phyloP scores from a whole-genome alignment of 1,284 basidiomycete genomes.

The Pseudozyma pruni region DNA sequence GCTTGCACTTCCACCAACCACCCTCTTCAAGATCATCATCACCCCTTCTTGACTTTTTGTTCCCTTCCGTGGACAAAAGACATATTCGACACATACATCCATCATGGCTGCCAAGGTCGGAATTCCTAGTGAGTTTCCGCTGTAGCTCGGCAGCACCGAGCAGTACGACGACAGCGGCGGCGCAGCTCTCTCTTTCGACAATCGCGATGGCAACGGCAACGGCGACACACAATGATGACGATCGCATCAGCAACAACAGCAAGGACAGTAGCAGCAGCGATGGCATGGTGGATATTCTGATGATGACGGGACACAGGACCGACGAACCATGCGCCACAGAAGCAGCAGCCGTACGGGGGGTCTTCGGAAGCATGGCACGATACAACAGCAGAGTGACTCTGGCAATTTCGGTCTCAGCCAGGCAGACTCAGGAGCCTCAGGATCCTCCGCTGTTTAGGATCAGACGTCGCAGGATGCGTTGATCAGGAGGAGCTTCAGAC shows the following conservation, averaged over 20 bases:
- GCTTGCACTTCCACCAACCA: slow-evolving; percentile 44
- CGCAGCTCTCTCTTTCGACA: slow-evolving; percentile 19
- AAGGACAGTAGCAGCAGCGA: slow-evolving; percentile 1
- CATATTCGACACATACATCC: slow-evolving; percentile 40
- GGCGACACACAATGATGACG: slow-evolving; percentile 5
- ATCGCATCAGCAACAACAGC: slow-evolving; percentile 1
- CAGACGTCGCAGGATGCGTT: too few species aligned
- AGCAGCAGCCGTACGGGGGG: too few species aligned
- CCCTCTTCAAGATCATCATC: slow-evolving; percentile 45
- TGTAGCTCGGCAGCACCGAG: slow-evolving; percentile 11
- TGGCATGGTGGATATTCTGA: neutral
- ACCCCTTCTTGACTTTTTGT: slow-evolving; percentile 36
- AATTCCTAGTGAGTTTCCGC: slow-evolving; percentile 61
- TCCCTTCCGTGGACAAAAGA: slow-evolving; percentile 46
- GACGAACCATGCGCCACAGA: too few species aligned
- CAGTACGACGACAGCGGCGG: slow-evolving; percentile 7
- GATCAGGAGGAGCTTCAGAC: too few species aligned
- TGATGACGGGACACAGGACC: neutral
- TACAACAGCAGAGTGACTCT: too few species aligned
- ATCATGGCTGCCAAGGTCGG: slow-evolving; percentile 62
- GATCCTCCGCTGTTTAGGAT: too few species aligned
- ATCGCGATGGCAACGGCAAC: slow-evolving; percentile 4
- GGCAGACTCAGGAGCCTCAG: too few species aligned
- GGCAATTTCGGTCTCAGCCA: too few species aligned
- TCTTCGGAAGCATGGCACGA: too few species aligned